Conservation (phyloP, 257 asterid species). For the Solanum pinnatisectum region DNA sequence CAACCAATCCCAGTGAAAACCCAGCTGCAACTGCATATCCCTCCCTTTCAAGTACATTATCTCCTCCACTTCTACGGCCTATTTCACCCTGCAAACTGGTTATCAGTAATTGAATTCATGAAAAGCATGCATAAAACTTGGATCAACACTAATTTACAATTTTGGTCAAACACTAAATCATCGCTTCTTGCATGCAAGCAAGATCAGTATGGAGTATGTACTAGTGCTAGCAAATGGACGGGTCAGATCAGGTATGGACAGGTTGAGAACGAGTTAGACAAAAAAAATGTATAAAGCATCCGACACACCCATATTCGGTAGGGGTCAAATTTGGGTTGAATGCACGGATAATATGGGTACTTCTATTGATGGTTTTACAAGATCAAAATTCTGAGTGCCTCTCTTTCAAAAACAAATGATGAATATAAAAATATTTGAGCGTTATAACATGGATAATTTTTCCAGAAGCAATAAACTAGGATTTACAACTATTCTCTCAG, state of each 20-base stretch:
- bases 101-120: not conserved
- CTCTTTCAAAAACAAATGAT: not conserved
- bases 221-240: not conserved
- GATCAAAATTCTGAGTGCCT: not conserved
- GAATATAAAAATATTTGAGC: not conserved
- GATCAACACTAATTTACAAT: not conserved
- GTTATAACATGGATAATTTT: not conserved
- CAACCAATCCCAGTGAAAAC: slow-evolving; percentile 85
- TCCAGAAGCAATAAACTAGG: not conserved
- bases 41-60: slow-evolving; percentile 97
- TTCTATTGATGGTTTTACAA: not conserved
- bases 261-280: not conserved
- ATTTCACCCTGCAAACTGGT: slow-evolving; percentile 67
- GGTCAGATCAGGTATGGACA: not conserved
- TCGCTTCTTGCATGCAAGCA: not conserved
- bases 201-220: not conserved
- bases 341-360: not conserved
- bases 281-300: not conserved
- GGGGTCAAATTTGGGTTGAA: not conserved
- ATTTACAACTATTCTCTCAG: not conserved
- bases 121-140: not conserved
- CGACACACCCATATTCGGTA: not conserved
- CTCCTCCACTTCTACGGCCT: slow-evolving; percentile 99
- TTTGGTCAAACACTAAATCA: not conserved
- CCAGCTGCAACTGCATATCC: slow-evolving; percentile 98